Evolutionary conservation across 108 stramenopile genomes (phyloP), one percentile per base, ranked within the genome.

Genomic region (Craspedostauros australis): DNA sequence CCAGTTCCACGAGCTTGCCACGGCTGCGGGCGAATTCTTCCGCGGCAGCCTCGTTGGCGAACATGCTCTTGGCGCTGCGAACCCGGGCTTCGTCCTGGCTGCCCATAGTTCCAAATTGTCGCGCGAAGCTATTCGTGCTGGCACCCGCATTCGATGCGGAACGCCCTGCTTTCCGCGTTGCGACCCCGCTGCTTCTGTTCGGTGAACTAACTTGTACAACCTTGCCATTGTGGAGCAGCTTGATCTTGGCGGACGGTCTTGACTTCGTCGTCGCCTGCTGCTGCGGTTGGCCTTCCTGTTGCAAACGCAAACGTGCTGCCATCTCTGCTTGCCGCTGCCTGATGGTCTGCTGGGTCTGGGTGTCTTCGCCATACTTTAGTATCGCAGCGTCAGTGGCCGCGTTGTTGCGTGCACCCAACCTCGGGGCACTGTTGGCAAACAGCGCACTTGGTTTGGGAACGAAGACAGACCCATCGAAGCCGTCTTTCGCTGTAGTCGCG

Each of bases 1-100:
- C 86, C 51, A 91, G 44, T 46, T 83, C 86, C 12, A 61, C 57
- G 4, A 91, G 22, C 11, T 46, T 62, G 6, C 52, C 61, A 9
- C 90, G 64, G 24, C 66, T 75, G 37, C 59, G 46, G 41, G 79
- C 82, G 48, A 86, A 91, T 42, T 75, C 80, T 48, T 83, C 77
- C 1, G 90, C 90, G 2, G 68, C 58, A 21, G 70, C 79, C 46
- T 85, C 84, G 32, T 30, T 42, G 2, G 77, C 80, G 54, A 82
- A 91, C n/a, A 57, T 53, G 49, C 90, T 91, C 50, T 79, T 83
- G 20, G 86, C 69, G 26, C 50, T 50, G 14, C 75, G 38, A 32
- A 82, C 46, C 40, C 41, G 44, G 4, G 22, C 41, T 29, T 43
- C 20, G 16, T 46, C 43, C 3, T 49, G n/a, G n/a, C n/a, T n/a